These are phyloP conservation scores for Schizophyllum amplum DNA, from an alignment of 1,284 basidiomycete species.

Conservation along the genomic window DNA sequence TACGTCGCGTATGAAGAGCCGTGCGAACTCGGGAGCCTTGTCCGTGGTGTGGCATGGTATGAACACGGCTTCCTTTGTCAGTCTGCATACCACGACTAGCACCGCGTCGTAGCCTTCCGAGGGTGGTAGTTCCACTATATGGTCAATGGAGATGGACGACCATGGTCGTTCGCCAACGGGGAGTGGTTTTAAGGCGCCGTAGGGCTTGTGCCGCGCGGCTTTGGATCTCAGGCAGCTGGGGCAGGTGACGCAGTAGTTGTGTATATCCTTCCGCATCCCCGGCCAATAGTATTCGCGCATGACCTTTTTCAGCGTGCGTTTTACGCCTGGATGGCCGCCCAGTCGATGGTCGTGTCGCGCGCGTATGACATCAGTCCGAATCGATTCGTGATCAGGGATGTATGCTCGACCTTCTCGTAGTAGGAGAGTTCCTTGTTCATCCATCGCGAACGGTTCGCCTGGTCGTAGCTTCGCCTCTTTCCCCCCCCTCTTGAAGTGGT, in stretches of 20 bases:
- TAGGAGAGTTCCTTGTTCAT: slow-evolving; percentile 6
- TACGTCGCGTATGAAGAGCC: slow-evolving; percentile 19
- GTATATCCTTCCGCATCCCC: slow-evolving; percentile 10
- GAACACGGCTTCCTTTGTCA: slow-evolving; percentile 27
- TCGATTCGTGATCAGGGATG: slow-evolving; percentile 11
- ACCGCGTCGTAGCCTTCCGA: slow-evolving; percentile 24
- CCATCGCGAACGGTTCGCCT: background rate
- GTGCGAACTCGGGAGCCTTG: slow-evolving; percentile 20
- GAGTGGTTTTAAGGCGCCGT: slow-evolving; percentile 18
- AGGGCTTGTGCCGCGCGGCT: slow-evolving; percentile 13
- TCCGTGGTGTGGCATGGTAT: slow-evolving; percentile 20
- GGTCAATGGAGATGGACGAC: slow-evolving; percentile 28
- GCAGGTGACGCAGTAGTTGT: slow-evolving; percentile 18
- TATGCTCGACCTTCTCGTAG: slow-evolving; percentile 10
- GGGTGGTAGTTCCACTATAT: slow-evolving; percentile 26
- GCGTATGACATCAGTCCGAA: no score
- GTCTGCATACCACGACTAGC: slow-evolving; percentile 26
- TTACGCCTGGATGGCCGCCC: slow-evolving; percentile 12
- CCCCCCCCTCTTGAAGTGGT: background rate
- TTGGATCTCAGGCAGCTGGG: slow-evolving; percentile 19
- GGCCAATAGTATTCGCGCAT: slow-evolving; percentile 16
- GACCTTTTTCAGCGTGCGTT: slow-evolving; percentile 1
- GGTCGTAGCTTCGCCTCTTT: background rate
- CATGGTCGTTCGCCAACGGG: slow-evolving; percentile 21
- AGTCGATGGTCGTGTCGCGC: slow-evolving; percentile 9